Evolutionary conservation across 306 rosid species (phyloP).

Genomic region (Cucurbita maxima): DNA sequence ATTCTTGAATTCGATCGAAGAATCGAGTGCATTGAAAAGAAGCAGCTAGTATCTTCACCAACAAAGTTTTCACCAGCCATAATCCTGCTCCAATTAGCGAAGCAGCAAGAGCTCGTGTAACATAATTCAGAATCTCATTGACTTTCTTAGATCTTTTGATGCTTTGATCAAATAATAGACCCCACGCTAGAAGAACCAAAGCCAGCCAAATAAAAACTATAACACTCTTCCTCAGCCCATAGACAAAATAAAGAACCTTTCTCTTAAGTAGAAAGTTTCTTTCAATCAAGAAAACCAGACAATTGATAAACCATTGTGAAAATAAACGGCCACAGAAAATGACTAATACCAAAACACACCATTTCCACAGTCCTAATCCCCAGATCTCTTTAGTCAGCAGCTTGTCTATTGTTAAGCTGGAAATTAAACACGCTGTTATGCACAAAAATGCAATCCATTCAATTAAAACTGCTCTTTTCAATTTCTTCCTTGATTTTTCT

Average conservation of each 20-base stretch:
- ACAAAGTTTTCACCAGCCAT: conserved; percentile 50
- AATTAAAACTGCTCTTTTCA: conserved; percentile 10
- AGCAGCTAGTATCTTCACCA: conserved; percentile 53
- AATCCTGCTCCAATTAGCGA: conserved; percentile 46
- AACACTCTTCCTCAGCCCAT: conserved; percentile 59
- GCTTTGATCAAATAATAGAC: conserved; percentile 31
- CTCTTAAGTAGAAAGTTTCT: conserved; percentile 52
- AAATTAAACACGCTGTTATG: conserved; percentile 27
- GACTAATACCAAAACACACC: conserved; percentile 52
- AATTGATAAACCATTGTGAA: conserved; percentile 49
- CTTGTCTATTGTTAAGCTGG: conserved; percentile 21
- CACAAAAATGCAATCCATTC: conserved; percentile 41
- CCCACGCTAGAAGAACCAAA: conserved; percentile 66
- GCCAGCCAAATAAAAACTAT: conserved; percentile 54
- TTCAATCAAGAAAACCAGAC: conserved; percentile 51
- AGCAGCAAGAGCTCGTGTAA: conserved; percentile 51
- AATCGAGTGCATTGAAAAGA: conserved; percentile 55
- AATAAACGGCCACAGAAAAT: conserved; percentile 54
- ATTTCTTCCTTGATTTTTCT: conserved; percentile 22
- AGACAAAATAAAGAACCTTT: conserved; percentile 76
- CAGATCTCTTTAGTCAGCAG: conserved; percentile 21
- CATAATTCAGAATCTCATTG: conserved; percentile 23
- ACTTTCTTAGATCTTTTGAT: conserved; percentile 24
- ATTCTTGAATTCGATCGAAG: conserved; percentile 79
- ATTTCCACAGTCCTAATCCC: conserved; percentile 57